A percentile compares a stretch with the other conserved stretches of the same genome.
These are phyloP conservation scores for Lepraria neglecta DNA, from an alignment of 495 filamentous ascomycete genomes.

Conservation along the genomic window DNA sequence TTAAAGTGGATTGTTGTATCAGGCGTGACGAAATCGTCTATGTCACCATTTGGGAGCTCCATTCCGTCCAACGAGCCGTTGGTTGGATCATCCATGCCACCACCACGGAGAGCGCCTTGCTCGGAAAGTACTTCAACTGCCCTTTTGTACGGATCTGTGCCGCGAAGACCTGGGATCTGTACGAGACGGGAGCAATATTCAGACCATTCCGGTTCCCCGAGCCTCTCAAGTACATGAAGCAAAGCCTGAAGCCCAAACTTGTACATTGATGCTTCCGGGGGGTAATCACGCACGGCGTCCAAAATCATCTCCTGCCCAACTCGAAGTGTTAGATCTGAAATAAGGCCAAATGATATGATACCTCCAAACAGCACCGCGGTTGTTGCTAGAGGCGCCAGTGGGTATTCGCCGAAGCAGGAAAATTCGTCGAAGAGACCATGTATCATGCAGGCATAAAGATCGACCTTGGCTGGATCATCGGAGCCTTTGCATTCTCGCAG, in stretches of 20 bases:
- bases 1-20: conserved; percentile 60
- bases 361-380: conserved; percentile 95
- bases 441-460: conserved; percentile 97
- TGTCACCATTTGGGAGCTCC: conserved; percentile 55
- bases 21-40: conserved; percentile 50
- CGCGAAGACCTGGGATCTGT: conserved; percentile 70
- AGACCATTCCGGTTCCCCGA: conserved; percentile 73
- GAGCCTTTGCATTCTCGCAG: conserved; percentile 83
- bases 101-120: conserved; percentile 39
- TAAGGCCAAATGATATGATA: conserved; percentile 86
- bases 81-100: conserved; percentile 26
- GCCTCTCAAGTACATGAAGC: conserved; percentile 70
- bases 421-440: conserved; percentile 98
- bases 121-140: conserved; percentile 73
- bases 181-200: conserved; percentile 78
- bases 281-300: conserved; percentile 81
- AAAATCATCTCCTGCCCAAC: conserved; percentile 93
- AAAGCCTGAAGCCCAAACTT: conserved; percentile 98
- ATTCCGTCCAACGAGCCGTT: conserved; percentile 38
- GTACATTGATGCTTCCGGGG: conserved; percentile 81
- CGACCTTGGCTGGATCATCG: conserved; percentile 72
- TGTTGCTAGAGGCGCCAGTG: conserved; percentile 84
- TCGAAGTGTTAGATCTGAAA: conserved; percentile 81
- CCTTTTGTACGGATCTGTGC: conserved; percentile 74
- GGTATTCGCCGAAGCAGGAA: conserved; percentile 88